A percentile compares a stretch with the other conserved stretches of the same genome.
These are phyloP conservation scores for Cryptococcus floricola DNA, from an alignment of 1,284 basidiomycete species.

Conservation along the genomic window DNA sequence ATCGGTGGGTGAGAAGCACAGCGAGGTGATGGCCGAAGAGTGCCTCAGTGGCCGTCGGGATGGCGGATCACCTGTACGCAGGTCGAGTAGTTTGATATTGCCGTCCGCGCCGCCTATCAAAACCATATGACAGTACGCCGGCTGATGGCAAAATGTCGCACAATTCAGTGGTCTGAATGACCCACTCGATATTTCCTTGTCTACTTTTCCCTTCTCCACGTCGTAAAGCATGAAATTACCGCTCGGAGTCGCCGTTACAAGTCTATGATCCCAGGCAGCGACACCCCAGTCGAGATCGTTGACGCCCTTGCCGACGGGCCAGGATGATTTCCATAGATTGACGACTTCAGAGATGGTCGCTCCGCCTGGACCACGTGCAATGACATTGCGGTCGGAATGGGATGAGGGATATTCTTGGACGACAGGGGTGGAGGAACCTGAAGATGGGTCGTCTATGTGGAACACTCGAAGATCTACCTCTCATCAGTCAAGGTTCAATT, in stretches of 20 bases:
- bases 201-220: constrained; percentile 68
- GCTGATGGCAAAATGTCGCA: constrained; percentile 57
- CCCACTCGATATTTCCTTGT: constrained; percentile 63
- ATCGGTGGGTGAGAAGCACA: constrained; percentile 67
- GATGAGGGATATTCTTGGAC: constrained; percentile 5
- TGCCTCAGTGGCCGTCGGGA: constrained; percentile 66
- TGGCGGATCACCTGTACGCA: constrained; percentile 65
- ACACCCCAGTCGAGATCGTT: constrained; percentile 73
- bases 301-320: constrained; percentile 42
- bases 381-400: constrained; percentile 2
- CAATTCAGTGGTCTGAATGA: constrained; percentile 73
- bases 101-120: constrained; percentile 80
- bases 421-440: constrained; percentile 16
- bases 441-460: constrained; percentile 25
- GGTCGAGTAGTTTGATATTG: constrained; percentile 55
- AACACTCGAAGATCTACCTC: constrained; percentile 38
- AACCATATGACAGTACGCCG: constrained; percentile 62
- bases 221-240: constrained; percentile 85
- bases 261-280: constrained; percentile 70
- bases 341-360: constrained; percentile 39
- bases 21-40: constrained; percentile 64
- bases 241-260: constrained; percentile 74
- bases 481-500: neutral
- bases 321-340: constrained; percentile 46
- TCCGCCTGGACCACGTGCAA: constrained; percentile 40